phyloP scores from a whole-genome alignment of 1,284 basidiomycete genomes.

The Sparassis latifolia region DNA sequence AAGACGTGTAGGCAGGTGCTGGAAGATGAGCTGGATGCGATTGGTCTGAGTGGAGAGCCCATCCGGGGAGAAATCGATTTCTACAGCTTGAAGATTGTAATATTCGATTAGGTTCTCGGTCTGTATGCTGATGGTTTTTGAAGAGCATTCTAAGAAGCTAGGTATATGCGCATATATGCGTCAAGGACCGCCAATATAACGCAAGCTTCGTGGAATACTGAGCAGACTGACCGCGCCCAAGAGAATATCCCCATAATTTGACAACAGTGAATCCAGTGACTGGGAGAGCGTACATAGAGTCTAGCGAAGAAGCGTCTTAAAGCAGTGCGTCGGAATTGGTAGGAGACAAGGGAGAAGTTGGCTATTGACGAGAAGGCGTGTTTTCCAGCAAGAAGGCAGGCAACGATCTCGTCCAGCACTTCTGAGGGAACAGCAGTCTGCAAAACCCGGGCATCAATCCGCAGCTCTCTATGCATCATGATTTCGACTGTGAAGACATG shows the following conservation, averaged over 20 bases:
- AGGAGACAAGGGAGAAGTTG: slow-evolving; percentile 35
- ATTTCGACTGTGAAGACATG: not conserved
- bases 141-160: slow-evolving; percentile 11
- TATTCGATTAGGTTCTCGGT: slow-evolving; percentile 13
- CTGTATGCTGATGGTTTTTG: slow-evolving; percentile 12
- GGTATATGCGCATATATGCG: slow-evolving; percentile 22
- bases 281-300: slow-evolving; percentile 22
- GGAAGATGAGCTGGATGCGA: slow-evolving; percentile 19
- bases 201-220: not conserved
- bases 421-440: slow-evolving; percentile 32
- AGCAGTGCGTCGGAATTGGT: slow-evolving; percentile 34
- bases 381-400: slow-evolving; percentile 21
- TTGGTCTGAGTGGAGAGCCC: slow-evolving; percentile 20
- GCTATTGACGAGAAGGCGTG: slow-evolving; percentile 28
- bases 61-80: slow-evolving; percentile 21
- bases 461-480: too few species aligned
- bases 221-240: slow-evolving; percentile 22
- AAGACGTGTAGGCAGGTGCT: slow-evolving; percentile 19
- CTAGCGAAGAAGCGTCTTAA: slow-evolving; percentile 33
- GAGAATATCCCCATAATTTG: slow-evolving; percentile 15
- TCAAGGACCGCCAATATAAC: slow-evolving; percentile 1
- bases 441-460: not conserved
- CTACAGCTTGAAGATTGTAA: slow-evolving; percentile 13
- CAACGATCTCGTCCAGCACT: slow-evolving; percentile 36
- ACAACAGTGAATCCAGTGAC: slow-evolving; percentile 21